These are phyloP conservation scores for Phylloporus sp. DNA, from an alignment of 768 basidiomycete species.

Conservation along the genomic window DNA sequence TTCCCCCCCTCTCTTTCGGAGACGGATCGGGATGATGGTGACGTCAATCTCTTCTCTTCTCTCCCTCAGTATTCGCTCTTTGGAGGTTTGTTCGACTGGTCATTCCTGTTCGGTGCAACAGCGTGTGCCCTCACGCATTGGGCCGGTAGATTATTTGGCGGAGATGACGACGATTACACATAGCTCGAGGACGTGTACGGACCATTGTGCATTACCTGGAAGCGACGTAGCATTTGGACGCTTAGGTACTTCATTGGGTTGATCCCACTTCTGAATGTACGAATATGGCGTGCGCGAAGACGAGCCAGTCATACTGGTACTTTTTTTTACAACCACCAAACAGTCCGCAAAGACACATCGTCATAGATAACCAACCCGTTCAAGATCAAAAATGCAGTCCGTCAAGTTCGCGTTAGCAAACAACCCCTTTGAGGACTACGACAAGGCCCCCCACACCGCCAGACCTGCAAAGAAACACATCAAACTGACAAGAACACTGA, in stretches of 20 bases:
- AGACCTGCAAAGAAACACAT: constrained; percentile 70
- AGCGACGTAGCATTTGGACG: background rate
- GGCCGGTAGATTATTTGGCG: constrained; percentile 37
- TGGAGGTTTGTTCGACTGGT: constrained; percentile 67
- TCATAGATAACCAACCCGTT: constrained; percentile 10
- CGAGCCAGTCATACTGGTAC: background rate
- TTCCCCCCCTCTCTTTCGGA: constrained; percentile 54
- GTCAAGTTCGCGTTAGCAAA: background rate
- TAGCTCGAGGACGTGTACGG: constrained; percentile 3
- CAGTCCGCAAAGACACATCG: background rate
- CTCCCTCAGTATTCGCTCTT: constrained; percentile 73
- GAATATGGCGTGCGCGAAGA: background rate
- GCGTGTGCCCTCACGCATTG: constrained; percentile 48
- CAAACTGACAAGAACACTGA: constrained; percentile 58
- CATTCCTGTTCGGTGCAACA: constrained; percentile 59
- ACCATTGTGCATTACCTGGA: constrained; percentile 6
- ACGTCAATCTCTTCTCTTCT: constrained; percentile 58
- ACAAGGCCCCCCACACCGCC: constrained; percentile 65
- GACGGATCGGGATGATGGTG: constrained; percentile 6
- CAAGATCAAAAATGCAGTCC: background rate
- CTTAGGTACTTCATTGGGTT: background rate
- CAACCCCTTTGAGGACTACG: constrained; percentile 23
- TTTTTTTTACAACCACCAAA: background rate
- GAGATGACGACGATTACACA: constrained; percentile 13
- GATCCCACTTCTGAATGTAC: background rate